Conservation (phyloP, 495 filamentous ascomycete genomes). For the Letharia lupina region DNA sequence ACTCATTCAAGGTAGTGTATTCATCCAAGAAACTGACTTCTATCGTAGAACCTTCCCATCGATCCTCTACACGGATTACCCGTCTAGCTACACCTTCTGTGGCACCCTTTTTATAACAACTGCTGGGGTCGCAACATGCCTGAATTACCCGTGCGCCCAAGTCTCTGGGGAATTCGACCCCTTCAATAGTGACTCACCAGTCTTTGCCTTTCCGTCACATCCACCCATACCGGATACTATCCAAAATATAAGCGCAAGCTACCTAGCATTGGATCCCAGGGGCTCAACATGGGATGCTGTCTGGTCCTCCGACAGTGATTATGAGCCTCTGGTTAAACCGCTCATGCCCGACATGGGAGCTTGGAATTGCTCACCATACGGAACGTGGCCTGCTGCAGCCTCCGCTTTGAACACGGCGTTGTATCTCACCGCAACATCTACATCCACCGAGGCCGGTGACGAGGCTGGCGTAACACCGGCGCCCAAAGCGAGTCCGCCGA, state of each 20-base stretch:
- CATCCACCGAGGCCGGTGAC: conserved; percentile 7
- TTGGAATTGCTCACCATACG: neutral
- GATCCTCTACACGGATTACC: neutral
- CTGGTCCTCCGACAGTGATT: neutral
- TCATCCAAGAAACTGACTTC: neutral
- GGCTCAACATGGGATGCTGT: neutral
- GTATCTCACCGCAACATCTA: conserved; percentile 10
- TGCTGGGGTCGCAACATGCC: conserved; percentile 8
- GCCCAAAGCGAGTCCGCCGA: neutral
- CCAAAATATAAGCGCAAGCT: conserved; percentile 2
- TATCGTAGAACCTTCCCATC: conserved; percentile 2
- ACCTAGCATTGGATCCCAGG: conserved; percentile 1
- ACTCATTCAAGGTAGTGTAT: neutral
- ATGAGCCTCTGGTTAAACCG: neutral
- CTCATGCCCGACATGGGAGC: conserved; percentile 4
- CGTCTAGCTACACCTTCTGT: conserved; percentile 10
- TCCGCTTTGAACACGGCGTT: neutral
- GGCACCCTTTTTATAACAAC: conserved; percentile 11
- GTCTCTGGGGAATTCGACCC: neutral
- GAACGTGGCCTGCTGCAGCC: neutral
- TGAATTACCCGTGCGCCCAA: neutral
- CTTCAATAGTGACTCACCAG: conserved; percentile 1
- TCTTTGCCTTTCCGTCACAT: conserved; percentile 6
- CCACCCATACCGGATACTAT: neutral
- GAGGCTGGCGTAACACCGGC: neutral